These are phyloP conservation scores for Trametes polyzona DNA, from an alignment of 1,284 basidiomycete species.

Conservation along the genomic window DNA sequence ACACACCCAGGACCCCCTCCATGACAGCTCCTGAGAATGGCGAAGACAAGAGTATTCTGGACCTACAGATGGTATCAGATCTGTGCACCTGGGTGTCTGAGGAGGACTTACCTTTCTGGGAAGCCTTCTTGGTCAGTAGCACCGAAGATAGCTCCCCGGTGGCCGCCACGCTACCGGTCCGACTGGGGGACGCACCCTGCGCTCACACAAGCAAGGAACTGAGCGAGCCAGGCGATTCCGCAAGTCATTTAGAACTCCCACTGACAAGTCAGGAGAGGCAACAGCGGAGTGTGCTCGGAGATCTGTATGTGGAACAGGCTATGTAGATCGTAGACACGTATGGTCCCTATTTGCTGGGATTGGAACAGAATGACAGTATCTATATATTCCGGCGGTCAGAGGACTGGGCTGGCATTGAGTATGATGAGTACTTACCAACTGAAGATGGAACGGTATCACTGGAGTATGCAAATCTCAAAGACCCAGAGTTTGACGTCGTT, in stretches of 20 bases:
- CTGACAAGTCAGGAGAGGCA: neutral
- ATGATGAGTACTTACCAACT: slow-evolving; percentile 5
- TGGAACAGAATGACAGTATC: too few species aligned
- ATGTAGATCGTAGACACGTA: neutral
- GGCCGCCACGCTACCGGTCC: too few species aligned
- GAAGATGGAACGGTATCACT: slow-evolving; percentile 4
- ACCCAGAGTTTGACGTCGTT: slow-evolving; percentile 3
- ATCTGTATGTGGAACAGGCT: neutral
- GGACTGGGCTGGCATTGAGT: neutral
- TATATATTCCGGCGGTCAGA: neutral
- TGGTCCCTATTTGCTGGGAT: slow-evolving; percentile 1
- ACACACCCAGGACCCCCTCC: too few species aligned
- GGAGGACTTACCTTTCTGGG: too few species aligned
- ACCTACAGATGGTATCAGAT: too few species aligned
- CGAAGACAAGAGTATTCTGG: too few species aligned
- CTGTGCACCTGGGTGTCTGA: too few species aligned
- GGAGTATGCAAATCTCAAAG: neutral
- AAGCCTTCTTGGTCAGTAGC: too few species aligned
- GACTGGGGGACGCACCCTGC: too few species aligned
- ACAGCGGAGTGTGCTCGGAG: neutral
- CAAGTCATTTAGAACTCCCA: neutral
- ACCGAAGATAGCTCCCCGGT: too few species aligned
- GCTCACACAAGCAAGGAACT: too few species aligned
- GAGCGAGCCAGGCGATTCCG: neutral
- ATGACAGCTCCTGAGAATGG: too few species aligned